Evolutionary conservation across 371 early-diverging fungal genomes (phyloP).

Genomic region (Mortierella sp.): DNA sequence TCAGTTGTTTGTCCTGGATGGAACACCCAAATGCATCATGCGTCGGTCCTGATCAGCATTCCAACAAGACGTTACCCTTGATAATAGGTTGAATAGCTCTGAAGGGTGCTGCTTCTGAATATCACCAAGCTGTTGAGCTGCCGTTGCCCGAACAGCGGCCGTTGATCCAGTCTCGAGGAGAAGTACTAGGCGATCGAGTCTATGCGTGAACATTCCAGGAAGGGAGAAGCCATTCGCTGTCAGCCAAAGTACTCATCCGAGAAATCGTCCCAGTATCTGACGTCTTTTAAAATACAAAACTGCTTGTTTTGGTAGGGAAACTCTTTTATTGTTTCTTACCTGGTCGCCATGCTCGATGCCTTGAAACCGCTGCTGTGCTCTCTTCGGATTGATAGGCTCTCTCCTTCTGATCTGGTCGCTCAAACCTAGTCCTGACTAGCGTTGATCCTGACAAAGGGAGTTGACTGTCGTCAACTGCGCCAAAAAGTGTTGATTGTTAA

Average conservation of each 20-base stretch:
- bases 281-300: not conserved
- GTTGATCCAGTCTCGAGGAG: conserved; percentile 95
- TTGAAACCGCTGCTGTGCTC: too few species aligned
- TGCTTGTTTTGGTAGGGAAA: too few species aligned
- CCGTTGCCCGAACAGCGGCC: conserved; percentile 85
- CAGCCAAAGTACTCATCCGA: too few species aligned
- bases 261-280: not conserved
- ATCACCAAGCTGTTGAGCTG: conserved; percentile 95
- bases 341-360: too few species aligned
- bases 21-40: not conserved
- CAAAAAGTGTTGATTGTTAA: too few species aligned
- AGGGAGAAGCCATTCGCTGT: too few species aligned
- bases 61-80: conserved; percentile 65
- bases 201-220: conserved; percentile 23
- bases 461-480: too few species aligned
- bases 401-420: too few species aligned
- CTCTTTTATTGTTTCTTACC: too few species aligned
- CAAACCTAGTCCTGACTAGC: too few species aligned
- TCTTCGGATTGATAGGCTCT: too few species aligned
- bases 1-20: not conserved
- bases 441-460: too few species aligned
- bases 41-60: not conserved
- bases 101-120: conserved; percentile 95
- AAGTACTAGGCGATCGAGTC: conserved; percentile 93
- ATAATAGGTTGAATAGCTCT: conserved; percentile 88